Conservation (phyloP, 495 filamentous ascomycete genomes). For the Pseudomonodictys pantanalensis region DNA sequence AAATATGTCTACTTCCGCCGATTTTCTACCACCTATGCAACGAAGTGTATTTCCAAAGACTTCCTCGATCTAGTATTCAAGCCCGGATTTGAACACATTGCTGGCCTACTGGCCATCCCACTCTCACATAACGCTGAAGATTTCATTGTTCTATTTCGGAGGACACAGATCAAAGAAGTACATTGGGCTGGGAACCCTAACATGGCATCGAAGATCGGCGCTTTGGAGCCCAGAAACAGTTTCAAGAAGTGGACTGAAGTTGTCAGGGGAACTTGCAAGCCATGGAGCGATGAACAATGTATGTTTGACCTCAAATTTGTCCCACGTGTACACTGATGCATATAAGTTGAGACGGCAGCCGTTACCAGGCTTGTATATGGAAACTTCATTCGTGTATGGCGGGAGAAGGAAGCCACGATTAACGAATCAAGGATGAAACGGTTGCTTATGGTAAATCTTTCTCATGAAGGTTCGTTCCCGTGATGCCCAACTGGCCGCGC, state of each 20-base stretch:
- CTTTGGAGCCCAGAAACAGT: slow-evolving; percentile 15
- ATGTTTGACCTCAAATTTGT: not conserved
- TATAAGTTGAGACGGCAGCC: slow-evolving; percentile 16
- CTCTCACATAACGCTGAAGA: slow-evolving; percentile 13
- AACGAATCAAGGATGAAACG: slow-evolving; percentile 14
- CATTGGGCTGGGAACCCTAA: slow-evolving; percentile 20
- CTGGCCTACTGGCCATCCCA: slow-evolving; percentile 14
- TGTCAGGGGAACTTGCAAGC: slow-evolving; percentile 2
- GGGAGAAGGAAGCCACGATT: slow-evolving; percentile 16
- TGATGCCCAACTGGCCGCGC: not conserved
- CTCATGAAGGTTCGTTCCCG: slow-evolving; percentile 10
- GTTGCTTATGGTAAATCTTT: slow-evolving; percentile 14
- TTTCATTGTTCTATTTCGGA: slow-evolving; percentile 12
- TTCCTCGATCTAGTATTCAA: slow-evolving; percentile 17
- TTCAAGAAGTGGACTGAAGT: slow-evolving; percentile 25
- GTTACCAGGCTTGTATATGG: slow-evolving; percentile 22
- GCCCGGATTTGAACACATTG: slow-evolving; percentile 14
- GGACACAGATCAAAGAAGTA: slow-evolving; percentile 6
- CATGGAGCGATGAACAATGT: slow-evolving; percentile 21
- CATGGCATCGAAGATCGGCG: not conserved
- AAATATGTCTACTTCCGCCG: slow-evolving; percentile 19
- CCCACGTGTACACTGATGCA: not conserved
- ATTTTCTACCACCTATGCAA: not conserved
- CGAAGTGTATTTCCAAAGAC: slow-evolving; percentile 9
- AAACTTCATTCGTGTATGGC: slow-evolving; percentile 20